Percentiles rank a stretch among this genome's conserved stretches.
These are phyloP conservation scores for Penicillium ucsense DNA, from an alignment of 495 filamentous ascomycete genomes.

Conservation along the genomic window DNA sequence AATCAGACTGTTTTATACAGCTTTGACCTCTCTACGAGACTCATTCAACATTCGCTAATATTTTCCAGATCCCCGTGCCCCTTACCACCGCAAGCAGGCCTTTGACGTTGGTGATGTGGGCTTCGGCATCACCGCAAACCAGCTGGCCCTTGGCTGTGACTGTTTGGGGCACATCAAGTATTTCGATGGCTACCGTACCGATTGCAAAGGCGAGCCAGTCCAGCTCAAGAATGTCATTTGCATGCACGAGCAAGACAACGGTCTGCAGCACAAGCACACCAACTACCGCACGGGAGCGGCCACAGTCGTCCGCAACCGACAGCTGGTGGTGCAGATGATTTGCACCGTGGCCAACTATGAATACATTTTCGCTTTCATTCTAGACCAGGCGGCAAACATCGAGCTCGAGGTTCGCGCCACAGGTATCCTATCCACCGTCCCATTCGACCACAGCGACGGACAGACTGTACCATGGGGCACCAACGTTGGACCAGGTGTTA, in stretches of 20 bases:
- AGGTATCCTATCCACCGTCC: slow-evolving; percentile 76
- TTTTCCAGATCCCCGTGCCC: slow-evolving; percentile 48
- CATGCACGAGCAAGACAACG: slow-evolving; percentile 61
- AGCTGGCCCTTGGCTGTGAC: slow-evolving; percentile 58
- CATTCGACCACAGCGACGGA: slow-evolving; percentile 48
- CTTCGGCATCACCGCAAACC: slow-evolving; percentile 57
- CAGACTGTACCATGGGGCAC: slow-evolving; percentile 66
- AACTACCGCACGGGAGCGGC: slow-evolving; percentile 55
- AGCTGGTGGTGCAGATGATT: slow-evolving; percentile 62
- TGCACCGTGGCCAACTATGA: slow-evolving; percentile 77
- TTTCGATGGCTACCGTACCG: slow-evolving; percentile 47
- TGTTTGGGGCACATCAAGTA: slow-evolving; percentile 62
- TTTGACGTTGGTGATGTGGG: slow-evolving; percentile 66
- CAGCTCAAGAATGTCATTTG: slow-evolving; percentile 52
- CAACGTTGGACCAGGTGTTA: slow-evolving; percentile 73
- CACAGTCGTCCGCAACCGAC: slow-evolving; percentile 50
- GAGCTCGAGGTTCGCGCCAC: slow-evolving; percentile 80
- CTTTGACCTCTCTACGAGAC: too few species aligned
- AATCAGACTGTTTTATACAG: too few species aligned
- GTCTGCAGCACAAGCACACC: slow-evolving; percentile 61
- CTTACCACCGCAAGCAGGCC: slow-evolving; percentile 62
- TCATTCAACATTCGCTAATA: slow-evolving; percentile 1
- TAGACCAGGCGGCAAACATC: slow-evolving; percentile 78
- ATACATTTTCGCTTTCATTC: slow-evolving; percentile 75
- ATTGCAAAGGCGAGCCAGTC: slow-evolving; percentile 42